A percentile compares a stretch with the other conserved stretches of the same genome.
phyloP scores from a whole-genome alignment of 805 yeast genomes.

The Candida patagonica region DNA sequence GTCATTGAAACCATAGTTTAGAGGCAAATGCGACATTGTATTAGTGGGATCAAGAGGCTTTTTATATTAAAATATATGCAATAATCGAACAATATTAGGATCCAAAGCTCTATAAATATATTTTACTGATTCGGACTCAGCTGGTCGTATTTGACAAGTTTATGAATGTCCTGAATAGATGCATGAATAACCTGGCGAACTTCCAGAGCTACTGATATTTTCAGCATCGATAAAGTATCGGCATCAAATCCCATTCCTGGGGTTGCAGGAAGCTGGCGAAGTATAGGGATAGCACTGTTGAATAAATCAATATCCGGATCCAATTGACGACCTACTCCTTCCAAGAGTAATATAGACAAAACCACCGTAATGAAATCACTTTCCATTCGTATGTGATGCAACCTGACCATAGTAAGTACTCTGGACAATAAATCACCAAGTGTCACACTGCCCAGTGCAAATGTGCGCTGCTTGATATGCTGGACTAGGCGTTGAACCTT shows the following conservation, averaged over 20 bases:
- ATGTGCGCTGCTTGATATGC: constrained; percentile 76
- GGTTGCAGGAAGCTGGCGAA: constrained; percentile 60
- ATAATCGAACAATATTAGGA: background rate
- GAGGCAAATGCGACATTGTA: no score
- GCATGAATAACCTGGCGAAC: constrained; percentile 78
- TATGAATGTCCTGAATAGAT: constrained; percentile 59
- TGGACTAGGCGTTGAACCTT: constrained; percentile 79
- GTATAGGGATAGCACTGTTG: constrained; percentile 84
- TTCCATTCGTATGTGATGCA: constrained; percentile 95
- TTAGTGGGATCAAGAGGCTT: no score
- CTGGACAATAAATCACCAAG: constrained; percentile 85
- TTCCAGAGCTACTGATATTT: constrained; percentile 87
- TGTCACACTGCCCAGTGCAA: constrained; percentile 83
- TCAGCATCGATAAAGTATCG: constrained; percentile 68
- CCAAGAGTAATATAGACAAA: constrained; percentile 83
- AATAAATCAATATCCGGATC: constrained; percentile 90
- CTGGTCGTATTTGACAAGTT: constrained; percentile 52
- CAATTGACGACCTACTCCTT: constrained; percentile 90
- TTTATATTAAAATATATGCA: background rate
- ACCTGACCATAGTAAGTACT: constrained; percentile 82
- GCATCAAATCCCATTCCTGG: constrained; percentile 47
- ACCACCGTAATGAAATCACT: constrained; percentile 93
- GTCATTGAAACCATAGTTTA: no score
- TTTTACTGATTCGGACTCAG: constrained; percentile 56
- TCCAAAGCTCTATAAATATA: no score